These are phyloP conservation scores for Dissoconium aciculare DNA, from an alignment of 2,329 filamentous ascomycete species.

Conservation along the genomic window DNA sequence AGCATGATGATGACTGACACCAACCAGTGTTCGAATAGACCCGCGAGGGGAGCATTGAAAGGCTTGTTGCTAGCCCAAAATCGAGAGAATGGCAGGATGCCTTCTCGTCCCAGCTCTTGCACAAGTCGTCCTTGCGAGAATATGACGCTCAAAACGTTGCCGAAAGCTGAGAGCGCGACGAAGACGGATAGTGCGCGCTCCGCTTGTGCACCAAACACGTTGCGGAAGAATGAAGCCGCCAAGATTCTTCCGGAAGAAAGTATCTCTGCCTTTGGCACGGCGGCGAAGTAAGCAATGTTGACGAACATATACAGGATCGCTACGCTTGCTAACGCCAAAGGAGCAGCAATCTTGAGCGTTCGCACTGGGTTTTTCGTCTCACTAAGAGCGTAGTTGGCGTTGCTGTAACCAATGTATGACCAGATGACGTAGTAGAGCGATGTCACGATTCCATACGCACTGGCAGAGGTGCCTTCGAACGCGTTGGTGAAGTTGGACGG, in stretches of 20 bases:
- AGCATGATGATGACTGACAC: constrained; percentile 52
- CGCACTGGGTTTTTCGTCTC: constrained; percentile 29
- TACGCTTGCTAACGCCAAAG: constrained; percentile 22
- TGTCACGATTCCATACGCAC: constrained; percentile 52
- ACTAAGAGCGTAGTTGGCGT: constrained; percentile 41
- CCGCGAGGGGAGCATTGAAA: constrained; percentile 19
- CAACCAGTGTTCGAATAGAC: constrained; percentile 14
- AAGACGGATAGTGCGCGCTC: constrained; percentile 34
- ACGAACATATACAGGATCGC: constrained; percentile 16
- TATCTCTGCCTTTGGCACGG: constrained; percentile 17
- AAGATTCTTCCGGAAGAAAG: constrained; percentile 9
- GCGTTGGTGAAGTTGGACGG: constrained; percentile 49
- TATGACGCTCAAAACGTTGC: constrained; percentile 44
- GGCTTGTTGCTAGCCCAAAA: constrained; percentile 30
- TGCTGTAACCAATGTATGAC: constrained; percentile 54
- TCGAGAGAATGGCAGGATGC: constrained; percentile 36
- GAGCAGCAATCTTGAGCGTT: constrained; percentile 24
- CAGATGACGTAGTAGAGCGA: constrained; percentile 59
- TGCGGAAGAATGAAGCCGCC: constrained; percentile 19
- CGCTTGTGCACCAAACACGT: constrained; percentile 41
- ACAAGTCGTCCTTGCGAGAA: constrained; percentile 43
- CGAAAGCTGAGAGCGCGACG: constrained; percentile 39
- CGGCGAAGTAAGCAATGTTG: constrained; percentile 23
- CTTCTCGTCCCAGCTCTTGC: constrained; percentile 47
- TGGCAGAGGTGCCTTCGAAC: constrained; percentile 51